These are phyloP conservation scores for Acanthamoeba healyi DNA, from an alignment of 208 protist species.

Conservation along the genomic window DNA sequence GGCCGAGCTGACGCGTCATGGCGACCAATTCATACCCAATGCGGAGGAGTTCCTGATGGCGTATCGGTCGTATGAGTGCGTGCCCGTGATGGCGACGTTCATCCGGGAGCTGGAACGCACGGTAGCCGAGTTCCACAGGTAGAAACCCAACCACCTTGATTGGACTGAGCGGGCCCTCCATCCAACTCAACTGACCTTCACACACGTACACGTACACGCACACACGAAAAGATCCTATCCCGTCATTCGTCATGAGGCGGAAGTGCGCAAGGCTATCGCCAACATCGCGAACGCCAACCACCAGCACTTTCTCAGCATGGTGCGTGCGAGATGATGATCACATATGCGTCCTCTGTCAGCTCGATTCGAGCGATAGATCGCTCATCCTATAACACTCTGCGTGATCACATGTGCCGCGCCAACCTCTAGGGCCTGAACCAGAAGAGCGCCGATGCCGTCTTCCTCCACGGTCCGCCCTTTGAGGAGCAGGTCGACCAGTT, in stretches of 20 bases:
- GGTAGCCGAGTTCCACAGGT: neutral
- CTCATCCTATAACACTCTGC: no score
- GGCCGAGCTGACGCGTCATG: neutral
- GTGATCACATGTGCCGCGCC: neutral
- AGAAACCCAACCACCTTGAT: no score
- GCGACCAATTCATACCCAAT: neutral
- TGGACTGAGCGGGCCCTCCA: no score
- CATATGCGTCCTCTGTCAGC: no score
- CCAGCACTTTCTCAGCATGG: neutral
- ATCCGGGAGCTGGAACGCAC: neutral
- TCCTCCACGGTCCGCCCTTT: neutral
- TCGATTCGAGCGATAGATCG: no score
- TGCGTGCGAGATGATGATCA: neutral
- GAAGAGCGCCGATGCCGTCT: neutral
- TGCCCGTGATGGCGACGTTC: neutral
- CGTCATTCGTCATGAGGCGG: neutral
- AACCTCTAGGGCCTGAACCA: neutral
- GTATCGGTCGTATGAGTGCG: neutral
- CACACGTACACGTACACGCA: no score
- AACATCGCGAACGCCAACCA: neutral
- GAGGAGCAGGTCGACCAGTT: slow-evolving; percentile 24
- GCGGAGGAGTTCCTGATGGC: neutral
- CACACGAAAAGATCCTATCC: neutral
- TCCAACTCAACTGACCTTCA: no score
- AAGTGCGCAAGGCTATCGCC: neutral